phyloP scores from a whole-genome alignment of 1,284 basidiomycete genomes.

The Pyrrhoderma lamaoense region DNA sequence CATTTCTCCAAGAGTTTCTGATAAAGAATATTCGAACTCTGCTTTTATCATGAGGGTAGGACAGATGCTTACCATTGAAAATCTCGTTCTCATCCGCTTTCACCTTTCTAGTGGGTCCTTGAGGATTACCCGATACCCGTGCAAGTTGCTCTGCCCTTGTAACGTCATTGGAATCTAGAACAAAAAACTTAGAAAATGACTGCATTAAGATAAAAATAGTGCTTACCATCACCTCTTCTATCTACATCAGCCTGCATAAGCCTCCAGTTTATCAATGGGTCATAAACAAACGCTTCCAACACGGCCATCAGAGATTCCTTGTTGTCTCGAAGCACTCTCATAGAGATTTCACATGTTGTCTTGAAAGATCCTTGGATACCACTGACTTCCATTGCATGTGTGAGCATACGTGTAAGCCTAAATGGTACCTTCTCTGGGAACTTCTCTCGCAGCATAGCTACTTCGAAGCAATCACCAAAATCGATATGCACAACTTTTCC shows the following conservation, averaged over 20 bases:
- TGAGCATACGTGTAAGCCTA: slow-evolving; percentile 96
- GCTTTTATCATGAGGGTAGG: background rate
- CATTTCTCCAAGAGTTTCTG: slow-evolving; percentile 49
- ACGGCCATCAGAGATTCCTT: slow-evolving; percentile 98
- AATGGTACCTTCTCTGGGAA: slow-evolving; percentile 99
- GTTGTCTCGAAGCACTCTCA: slow-evolving; percentile 94
- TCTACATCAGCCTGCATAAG: slow-evolving; percentile 72
- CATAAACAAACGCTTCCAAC: slow-evolving; percentile 90
- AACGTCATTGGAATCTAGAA: slow-evolving; percentile 36
- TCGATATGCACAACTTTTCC: slow-evolving; percentile 98
- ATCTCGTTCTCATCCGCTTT: slow-evolving; percentile 80
- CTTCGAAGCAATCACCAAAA: slow-evolving; percentile 94
- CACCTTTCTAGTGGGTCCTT: slow-evolving; percentile 64
- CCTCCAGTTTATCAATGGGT: slow-evolving; percentile 85
- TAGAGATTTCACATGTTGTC: slow-evolving; percentile 93
- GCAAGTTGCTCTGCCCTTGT: slow-evolving; percentile 54
- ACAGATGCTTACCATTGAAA: slow-evolving; percentile 54
- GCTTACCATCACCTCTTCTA: slow-evolving; percentile 50
- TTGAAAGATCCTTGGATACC: slow-evolving; percentile 98
- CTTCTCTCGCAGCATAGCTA: slow-evolving; percentile 94
- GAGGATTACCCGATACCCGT: slow-evolving; percentile 64
- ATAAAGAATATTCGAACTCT: slow-evolving; percentile 6
- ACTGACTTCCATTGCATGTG: slow-evolving; percentile 98
- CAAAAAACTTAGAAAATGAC: slow-evolving; percentile 25
- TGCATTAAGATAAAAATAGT: background rate